A percentile compares a stretch with the other conserved stretches of the same genome.
Evolutionary conservation across 306 rosid species (phyloP).

Genomic region (Alnus glutinosa): DNA sequence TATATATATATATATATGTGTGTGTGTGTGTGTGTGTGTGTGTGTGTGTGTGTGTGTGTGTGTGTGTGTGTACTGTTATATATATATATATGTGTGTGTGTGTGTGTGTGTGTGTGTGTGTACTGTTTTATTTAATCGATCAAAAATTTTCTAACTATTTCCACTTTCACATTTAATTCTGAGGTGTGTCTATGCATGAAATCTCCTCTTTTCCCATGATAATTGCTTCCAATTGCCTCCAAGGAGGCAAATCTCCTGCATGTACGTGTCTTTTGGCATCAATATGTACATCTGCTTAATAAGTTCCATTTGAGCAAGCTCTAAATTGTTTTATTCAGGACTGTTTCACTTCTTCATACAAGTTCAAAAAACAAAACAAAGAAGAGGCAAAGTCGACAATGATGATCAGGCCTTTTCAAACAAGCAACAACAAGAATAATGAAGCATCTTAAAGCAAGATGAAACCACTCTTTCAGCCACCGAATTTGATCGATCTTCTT

Average conservation of each 20-base stretch:
- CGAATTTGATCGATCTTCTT: constrained; percentile 8
- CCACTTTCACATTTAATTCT: no score
- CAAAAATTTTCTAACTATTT: no score
- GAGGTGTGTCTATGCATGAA: no score
- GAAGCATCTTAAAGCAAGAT: constrained; percentile 21
- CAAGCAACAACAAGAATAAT: constrained; percentile 21
- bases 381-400: constrained; percentile 18
- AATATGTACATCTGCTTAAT: not conserved
- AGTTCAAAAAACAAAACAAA: not conserved
- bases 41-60: no score
- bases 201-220: not conserved
- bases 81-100: no score
- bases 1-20: no score
- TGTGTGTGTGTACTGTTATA: no score
- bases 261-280: not conserved
- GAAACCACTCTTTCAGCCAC: constrained; percentile 19
- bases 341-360: constrained; percentile 19
- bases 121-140: no score
- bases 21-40: no score
- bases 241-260: not conserved
- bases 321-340: constrained; percentile 20
- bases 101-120: no score
- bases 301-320: not conserved
- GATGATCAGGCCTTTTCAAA: not conserved
- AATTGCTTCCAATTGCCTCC: not conserved